These are phyloP conservation scores for Bremia lactucae DNA, from an alignment of 352 stramenopile genomes.

Conservation along the genomic window DNA sequence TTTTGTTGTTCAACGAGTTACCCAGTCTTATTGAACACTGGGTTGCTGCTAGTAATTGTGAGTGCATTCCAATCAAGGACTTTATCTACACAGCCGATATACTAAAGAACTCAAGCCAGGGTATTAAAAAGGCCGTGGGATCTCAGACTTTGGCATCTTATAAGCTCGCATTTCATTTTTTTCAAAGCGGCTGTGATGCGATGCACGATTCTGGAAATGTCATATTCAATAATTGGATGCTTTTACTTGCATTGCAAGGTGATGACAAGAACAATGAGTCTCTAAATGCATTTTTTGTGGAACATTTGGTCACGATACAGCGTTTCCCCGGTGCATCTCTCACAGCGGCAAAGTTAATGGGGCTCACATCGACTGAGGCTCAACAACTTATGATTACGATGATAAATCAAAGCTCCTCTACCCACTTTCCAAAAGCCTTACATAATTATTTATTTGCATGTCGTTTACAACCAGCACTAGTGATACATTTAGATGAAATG, in stretches of 20 bases:
- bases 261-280: conserved; percentile 2
- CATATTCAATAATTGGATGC: conserved; percentile 34
- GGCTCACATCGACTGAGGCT: conserved; percentile 2
- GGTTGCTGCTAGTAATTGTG: conserved; percentile 13
- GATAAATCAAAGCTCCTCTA: conserved; percentile 12
- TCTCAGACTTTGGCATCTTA: conserved; percentile 14
- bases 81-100: conserved; percentile 22
- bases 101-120: background rate
- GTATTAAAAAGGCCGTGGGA: conserved; percentile 3
- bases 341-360: conserved; percentile 19
- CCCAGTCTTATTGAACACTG: conserved; percentile 20
- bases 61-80: conserved; percentile 15
- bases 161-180: conserved; percentile 12
- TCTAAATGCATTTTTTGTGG: conserved; percentile 17
- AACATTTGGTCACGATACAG: conserved; percentile 14
- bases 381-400: conserved; percentile 21
- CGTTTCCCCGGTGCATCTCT: conserved; percentile 18
- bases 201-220: conserved; percentile 10
- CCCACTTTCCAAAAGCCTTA: conserved; percentile 18
- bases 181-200: conserved; percentile 3
- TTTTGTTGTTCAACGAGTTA: conserved; percentile 20
- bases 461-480: conserved; percentile 13
- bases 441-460: conserved; percentile 30
- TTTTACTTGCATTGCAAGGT: conserved; percentile 17
- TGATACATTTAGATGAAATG: conserved; percentile 16